Percentiles rank a stretch among this genome's conserved stretches.
Evolutionary conservation across 345 rosid genomes (phyloP).

Genomic region (Rhizophora apiculata): DNA sequence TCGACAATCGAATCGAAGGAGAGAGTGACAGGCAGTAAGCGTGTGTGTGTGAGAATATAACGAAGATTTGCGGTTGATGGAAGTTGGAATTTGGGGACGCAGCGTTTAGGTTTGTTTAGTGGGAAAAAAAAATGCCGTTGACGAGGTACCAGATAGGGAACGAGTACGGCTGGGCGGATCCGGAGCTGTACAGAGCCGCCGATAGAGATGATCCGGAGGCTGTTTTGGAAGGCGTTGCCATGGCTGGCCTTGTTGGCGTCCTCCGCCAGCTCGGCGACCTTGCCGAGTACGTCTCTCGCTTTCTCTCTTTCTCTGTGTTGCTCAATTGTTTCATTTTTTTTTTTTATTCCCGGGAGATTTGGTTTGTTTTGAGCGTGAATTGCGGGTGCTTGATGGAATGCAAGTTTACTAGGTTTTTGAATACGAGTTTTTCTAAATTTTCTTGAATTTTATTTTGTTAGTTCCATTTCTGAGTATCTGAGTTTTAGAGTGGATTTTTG

Average conservation of each 20-base stretch:
- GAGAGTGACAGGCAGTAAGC: too few species aligned
- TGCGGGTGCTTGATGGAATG: conserved; percentile 16
- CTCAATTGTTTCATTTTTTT: conserved; percentile 8
- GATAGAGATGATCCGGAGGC: conserved; percentile 97
- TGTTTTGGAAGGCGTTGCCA: conserved; percentile 90
- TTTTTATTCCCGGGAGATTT: conserved; percentile 4
- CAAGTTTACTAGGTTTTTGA: background rate
- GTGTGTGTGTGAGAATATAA: too few species aligned
- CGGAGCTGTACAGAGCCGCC: conserved; percentile 79
- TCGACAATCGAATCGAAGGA: background rate
- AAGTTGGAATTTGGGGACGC: background rate
- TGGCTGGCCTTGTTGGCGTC: conserved; percentile 96
- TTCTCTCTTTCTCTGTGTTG: conserved; percentile 18
- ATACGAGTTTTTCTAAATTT: background rate
- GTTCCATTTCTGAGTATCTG: background rate
- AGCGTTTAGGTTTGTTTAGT: background rate
- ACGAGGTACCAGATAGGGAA: conserved; percentile 75
- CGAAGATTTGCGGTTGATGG: conserved; percentile 6
- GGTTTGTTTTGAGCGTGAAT: conserved; percentile 15
- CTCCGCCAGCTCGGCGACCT: conserved; percentile 99
- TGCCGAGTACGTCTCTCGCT: conserved; percentile 69
- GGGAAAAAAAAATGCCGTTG: conserved; percentile 63
- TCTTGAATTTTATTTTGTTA: background rate
- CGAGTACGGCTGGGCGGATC: conserved; percentile 92
- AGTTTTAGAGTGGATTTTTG: background rate